Conservation (phyloP, 768 basidiomycete species). For the Symmetrospora coprosmae region DNA sequence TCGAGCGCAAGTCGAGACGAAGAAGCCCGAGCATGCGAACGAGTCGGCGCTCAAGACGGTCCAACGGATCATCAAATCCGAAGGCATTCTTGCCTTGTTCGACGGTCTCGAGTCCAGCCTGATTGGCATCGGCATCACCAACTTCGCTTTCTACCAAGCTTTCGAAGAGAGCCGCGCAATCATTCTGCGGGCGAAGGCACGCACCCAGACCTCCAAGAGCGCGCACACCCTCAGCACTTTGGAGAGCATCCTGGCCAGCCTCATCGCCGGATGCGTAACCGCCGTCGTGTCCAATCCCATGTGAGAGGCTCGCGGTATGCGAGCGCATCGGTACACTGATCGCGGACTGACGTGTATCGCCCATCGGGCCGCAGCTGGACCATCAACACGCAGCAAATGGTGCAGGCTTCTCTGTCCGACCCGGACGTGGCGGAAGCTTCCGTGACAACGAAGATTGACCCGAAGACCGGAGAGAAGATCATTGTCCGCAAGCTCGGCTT, state of each 20-base stretch:
- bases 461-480: constrained; percentile 32
- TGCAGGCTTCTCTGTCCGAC: constrained; percentile 15
- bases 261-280: constrained; percentile 57
- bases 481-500: constrained; percentile 48
- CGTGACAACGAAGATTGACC: constrained; percentile 12
- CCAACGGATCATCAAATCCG: constrained; percentile 62
- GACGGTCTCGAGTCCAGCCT: constrained; percentile 72
- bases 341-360: constrained; percentile 54
- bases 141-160: constrained; percentile 37
- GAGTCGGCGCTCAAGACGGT: constrained; percentile 60
- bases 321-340: no score
- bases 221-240: constrained; percentile 47
- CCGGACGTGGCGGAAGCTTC: constrained; percentile 23
- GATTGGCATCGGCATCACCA: constrained; percentile 81
- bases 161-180: constrained; percentile 38
- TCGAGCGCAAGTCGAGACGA: constrained; percentile 77
- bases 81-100: constrained; percentile 73
- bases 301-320: no score
- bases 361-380: constrained; percentile 96
- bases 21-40: constrained; percentile 49
- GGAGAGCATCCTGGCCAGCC: constrained; percentile 78
- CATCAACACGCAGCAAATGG: constrained; percentile 50
- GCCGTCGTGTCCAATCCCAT: background rate
- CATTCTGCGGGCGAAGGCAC: constrained; percentile 32
- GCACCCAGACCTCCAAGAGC: constrained; percentile 6